Conservation (phyloP, 2,329 filamentous ascomycete species). For the Huntiella savannae region DNA sequence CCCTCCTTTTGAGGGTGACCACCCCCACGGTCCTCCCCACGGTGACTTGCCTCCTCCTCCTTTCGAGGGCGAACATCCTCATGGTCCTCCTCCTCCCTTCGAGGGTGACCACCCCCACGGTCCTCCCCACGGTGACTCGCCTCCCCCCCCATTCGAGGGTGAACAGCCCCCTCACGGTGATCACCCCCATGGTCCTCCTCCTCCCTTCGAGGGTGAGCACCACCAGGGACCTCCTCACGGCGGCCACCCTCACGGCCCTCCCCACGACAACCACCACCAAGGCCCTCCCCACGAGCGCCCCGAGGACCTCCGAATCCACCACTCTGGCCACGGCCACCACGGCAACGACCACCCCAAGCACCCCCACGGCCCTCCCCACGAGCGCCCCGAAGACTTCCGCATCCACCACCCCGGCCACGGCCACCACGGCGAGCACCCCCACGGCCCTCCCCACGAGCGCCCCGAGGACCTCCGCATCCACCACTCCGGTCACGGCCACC, state of each 20-base stretch:
- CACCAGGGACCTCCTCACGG: no score
- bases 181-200: no score
- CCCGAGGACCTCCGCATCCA: background rate
- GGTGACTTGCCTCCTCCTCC: no score
- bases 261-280: background rate
- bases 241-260: no score
- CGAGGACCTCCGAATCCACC: background rate
- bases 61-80: no score
- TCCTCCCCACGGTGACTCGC: background rate
- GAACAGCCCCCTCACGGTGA: background rate
- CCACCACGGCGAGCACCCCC: background rate
- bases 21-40: no score
- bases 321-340: background rate
- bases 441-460: background rate
- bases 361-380: conserved; percentile 1
- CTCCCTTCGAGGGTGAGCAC: no score
- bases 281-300: background rate
- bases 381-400: background rate
- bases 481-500: background rate
- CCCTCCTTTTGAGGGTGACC: no score
- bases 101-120: background rate
- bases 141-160: background rate
- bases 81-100: no score
- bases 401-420: background rate
- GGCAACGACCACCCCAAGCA: background rate